phyloP scores from a whole-genome alignment of 805 yeast genomes.

The Metschnikowia arizonensis region DNA sequence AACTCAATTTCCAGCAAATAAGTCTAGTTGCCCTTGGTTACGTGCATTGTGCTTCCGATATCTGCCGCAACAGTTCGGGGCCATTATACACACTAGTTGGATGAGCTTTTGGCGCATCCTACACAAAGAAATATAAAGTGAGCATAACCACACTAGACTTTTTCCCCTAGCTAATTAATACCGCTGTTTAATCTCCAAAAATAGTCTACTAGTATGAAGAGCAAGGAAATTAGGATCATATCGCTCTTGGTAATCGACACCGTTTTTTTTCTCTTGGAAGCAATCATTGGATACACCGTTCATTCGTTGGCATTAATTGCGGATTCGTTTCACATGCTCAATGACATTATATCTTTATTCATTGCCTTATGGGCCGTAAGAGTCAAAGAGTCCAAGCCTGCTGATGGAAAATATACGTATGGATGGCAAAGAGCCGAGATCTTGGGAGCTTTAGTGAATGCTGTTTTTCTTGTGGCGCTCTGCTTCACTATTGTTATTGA shows the following conservation, averaged over 20 bases:
- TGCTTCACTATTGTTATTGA: constrained; percentile 91
- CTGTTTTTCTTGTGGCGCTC: constrained; percentile 86
- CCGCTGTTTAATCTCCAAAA: not conserved
- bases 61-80: not conserved
- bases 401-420: constrained; percentile 87
- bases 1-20: not conserved
- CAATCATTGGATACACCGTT: constrained; percentile 82
- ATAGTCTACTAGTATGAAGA: constrained; percentile 25
- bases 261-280: constrained; percentile 78
- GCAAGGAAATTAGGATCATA: constrained; percentile 69
- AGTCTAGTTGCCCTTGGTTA: not conserved
- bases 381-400: constrained; percentile 75
- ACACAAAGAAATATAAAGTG: constrained; percentile 1
- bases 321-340: constrained; percentile 96
- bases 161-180: not conserved
- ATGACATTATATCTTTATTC: constrained; percentile 83
- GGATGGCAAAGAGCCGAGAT: constrained; percentile 99
- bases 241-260: constrained; percentile 74
- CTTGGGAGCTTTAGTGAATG: constrained; percentile 89
- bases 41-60: not conserved
- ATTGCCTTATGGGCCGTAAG: constrained; percentile 96
- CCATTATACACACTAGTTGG: not conserved
- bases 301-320: constrained; percentile 94
- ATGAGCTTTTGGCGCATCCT: not conserved
- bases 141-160: not conserved